phyloP scores from a whole-genome alignment of 2,329 filamentous ascomycete genomes.

The Aspergillus costaricaensis region DNA sequence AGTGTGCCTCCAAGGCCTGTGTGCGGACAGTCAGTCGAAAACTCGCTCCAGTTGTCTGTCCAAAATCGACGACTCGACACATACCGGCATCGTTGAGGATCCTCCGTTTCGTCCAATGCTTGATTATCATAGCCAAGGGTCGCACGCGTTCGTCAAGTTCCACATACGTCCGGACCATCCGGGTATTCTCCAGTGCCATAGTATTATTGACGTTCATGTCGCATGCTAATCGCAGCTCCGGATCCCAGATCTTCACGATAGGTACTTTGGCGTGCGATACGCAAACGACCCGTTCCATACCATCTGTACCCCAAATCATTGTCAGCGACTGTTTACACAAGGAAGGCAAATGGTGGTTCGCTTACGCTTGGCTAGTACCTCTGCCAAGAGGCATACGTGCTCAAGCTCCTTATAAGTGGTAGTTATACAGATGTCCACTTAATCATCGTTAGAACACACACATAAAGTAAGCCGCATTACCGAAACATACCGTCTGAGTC shows the following conservation, averaged over 20 bases:
- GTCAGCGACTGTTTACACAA: constrained; percentile 16
- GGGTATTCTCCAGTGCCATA: constrained; percentile 88
- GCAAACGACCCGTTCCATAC: constrained; percentile 95
- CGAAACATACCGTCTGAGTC: constrained; percentile 81
- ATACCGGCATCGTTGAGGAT: constrained; percentile 95
- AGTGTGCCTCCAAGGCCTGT: constrained; percentile 87
- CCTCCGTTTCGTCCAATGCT: constrained; percentile 92
- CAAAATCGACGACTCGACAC: constrained; percentile 31
- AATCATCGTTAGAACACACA: constrained; percentile 26
- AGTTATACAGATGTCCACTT: constrained; percentile 97
- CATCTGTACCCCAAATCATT: constrained; percentile 59
- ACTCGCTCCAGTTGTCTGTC: background rate
- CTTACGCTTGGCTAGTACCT: constrained; percentile 81
- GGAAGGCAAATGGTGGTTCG: constrained; percentile 18
- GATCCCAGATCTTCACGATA: constrained; percentile 99
- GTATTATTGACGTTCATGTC: constrained; percentile 99
- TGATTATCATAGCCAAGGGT: constrained; percentile 92
- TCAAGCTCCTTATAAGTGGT: constrained; percentile 86
- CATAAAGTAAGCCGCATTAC: background rate
- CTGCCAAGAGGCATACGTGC: constrained; percentile 85
- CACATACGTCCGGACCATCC: constrained; percentile 97
- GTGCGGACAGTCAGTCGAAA: constrained; percentile 20
- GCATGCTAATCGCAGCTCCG: constrained; percentile 82
- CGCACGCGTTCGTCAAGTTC: constrained; percentile 88
- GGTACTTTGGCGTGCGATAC: constrained; percentile 94